Conservation (phyloP, 2,329 filamentous ascomycete species). For the Exophiala sp. region DNA sequence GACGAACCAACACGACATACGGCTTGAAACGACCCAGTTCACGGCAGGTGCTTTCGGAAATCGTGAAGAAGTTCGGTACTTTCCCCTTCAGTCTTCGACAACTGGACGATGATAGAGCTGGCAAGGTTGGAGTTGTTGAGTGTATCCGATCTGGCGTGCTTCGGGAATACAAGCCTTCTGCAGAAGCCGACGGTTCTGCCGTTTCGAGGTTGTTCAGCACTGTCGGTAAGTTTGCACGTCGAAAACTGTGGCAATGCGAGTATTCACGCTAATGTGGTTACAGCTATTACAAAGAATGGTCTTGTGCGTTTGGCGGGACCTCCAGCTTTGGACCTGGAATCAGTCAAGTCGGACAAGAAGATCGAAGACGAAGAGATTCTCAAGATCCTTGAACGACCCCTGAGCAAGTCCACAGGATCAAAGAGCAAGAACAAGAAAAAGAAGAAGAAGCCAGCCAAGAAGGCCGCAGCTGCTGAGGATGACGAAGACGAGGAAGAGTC, state of each 20-base stretch:
- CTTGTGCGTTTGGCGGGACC: conserved; percentile 80
- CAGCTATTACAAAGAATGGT: conserved; percentile 97
- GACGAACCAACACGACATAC: conserved; percentile 87
- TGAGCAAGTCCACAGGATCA: conserved; percentile 59
- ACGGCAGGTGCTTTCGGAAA: conserved; percentile 85
- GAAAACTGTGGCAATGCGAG: too few relatives aligned
- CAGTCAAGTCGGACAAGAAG: conserved; percentile 95
- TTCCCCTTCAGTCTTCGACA: conserved; percentile 98
- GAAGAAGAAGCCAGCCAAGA: conserved; percentile 67
- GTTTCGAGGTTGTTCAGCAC: conserved; percentile 88
- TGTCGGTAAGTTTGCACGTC: conserved; percentile 64
- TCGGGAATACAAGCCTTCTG: conserved; percentile 92
- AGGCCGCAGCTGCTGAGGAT: conserved; percentile 39
- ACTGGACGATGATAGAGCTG: conserved; percentile 91
- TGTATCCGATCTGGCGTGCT: conserved; percentile 91
- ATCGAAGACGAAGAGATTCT: conserved; percentile 94
- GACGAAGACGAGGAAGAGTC: conserved; percentile 39
- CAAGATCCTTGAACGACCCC: conserved; percentile 85
- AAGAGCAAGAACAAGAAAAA: conserved; percentile 90
- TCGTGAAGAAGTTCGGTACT: conserved; percentile 93
- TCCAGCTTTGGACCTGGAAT: conserved; percentile 69
- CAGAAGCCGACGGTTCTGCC: conserved; percentile 82
- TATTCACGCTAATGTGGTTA: not conserved
- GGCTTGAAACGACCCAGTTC: conserved; percentile 91
- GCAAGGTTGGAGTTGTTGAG: conserved; percentile 93